Evolutionary conservation across 129 eudicot genomes (phyloP).

Genomic region (Pittosporum tobira): DNA sequence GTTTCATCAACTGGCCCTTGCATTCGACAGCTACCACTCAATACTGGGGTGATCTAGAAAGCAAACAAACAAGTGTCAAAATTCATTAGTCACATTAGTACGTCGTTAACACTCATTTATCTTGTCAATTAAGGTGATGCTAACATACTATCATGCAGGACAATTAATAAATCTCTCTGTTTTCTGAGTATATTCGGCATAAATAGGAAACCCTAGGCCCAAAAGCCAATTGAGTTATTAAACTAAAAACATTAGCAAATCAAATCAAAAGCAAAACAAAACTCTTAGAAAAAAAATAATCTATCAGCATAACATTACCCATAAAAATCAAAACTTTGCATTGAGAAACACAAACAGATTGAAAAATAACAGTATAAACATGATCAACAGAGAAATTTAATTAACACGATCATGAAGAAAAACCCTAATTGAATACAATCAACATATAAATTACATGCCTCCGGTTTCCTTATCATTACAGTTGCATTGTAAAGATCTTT

Average conservation of each 20-base stretch:
- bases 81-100: neutral
- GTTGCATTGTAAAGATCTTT: slow-evolving; percentile 32
- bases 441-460: no score
- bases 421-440: slow-evolving; percentile 28
- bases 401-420: neutral
- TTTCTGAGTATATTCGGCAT: neutral
- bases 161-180: neutral
- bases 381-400: neutral
- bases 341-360: neutral
- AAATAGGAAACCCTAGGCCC: neutral
- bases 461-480: slow-evolving; percentile 18
- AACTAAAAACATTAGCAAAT: no score
- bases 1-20: slow-evolving; percentile 23
- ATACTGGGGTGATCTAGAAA: slow-evolving; percentile 30
- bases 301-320: neutral
- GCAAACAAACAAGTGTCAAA: slow-evolving; percentile 7
- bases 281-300: no score
- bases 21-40: slow-evolving; percentile 23
- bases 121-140: neutral
- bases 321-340: neutral
- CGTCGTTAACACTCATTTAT: neutral
- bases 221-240: no score
- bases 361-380: neutral
- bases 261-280: no score
- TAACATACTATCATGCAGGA: neutral